Evolutionary conservation across 2,329 filamentous ascomycete species (phyloP).

Genomic region (Sphaceloma murrayae): DNA sequence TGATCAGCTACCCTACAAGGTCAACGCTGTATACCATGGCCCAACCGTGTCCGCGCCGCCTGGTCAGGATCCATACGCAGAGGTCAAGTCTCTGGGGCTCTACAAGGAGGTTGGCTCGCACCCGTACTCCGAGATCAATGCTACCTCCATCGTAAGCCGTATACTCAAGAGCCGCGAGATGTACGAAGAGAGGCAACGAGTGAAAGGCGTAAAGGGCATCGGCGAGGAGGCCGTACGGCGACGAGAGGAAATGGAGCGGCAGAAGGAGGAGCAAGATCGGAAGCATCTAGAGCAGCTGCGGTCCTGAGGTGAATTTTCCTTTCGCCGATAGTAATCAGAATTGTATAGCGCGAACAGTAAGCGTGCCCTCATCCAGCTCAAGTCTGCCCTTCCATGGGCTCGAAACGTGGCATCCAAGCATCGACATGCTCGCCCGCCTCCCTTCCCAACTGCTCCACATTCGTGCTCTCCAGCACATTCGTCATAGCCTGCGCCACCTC

Average conservation of each 20-base stretch:
- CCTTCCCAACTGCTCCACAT: constrained; percentile 50
- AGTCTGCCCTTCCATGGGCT: background rate
- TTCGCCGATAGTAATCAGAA: too few relatives aligned
- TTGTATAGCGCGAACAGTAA: too few relatives aligned
- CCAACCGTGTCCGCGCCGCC: constrained; percentile 78
- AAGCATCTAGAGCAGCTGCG: constrained; percentile 8
- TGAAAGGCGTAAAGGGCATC: constrained; percentile 78
- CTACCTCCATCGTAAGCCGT: constrained; percentile 78
- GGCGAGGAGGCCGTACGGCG: constrained; percentile 49
- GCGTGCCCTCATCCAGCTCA: background rate
- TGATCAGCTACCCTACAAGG: constrained; percentile 36
- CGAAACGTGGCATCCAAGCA: constrained; percentile 1
- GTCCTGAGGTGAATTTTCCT: too few relatives aligned
- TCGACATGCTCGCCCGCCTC: constrained; percentile 55
- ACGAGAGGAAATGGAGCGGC: constrained; percentile 23
- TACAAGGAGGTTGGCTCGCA: constrained; percentile 71
- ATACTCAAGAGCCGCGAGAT: constrained; percentile 79
- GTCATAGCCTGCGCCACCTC: constrained; percentile 64
- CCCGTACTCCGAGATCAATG: constrained; percentile 78
- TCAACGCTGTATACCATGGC: constrained; percentile 82
- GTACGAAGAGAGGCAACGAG: constrained; percentile 84
- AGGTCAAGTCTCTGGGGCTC: constrained; percentile 71
- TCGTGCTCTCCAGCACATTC: constrained; percentile 54
- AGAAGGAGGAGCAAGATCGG: constrained; percentile 15
- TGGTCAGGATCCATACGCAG: constrained; percentile 51